Base-by-base conservation (phyloP, 2,329 filamentous ascomycete genomes). In the Aspergillus ibericus region DNA sequence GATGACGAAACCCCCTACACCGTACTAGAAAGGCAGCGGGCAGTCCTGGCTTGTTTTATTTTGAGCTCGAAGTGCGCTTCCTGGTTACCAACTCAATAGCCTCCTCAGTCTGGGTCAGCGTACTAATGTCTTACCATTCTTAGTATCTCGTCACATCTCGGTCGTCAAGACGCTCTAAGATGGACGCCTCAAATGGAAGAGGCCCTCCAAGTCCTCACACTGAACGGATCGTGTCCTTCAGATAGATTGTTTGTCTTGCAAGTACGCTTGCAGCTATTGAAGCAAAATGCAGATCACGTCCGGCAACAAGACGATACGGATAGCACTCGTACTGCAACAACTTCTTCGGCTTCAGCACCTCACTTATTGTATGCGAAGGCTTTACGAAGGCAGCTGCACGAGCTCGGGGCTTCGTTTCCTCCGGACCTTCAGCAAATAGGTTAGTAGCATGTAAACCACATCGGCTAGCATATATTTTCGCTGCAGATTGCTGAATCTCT, bases 121-220 rank as follows among this genome's bases (percentile, higher is more conserved):
- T n/a, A n/a, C n/a, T n/a, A n/a, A n/a, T n/a, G n/a, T n/a, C n/a
- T n/a, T n/a, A n/a, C n/a, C n/a, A n/a, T n/a, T n/a, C n/a, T n/a
- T n/a, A 73, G 70, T 63, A 64, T 77, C 46, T 73, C 75, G 5
- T 70, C 71, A 6, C 71, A 75, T 48, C 68, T 75, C 59, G 68
- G 68, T 2, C 71, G 72, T 22, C 66, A 70, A 56, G 72, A 75
- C 36, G 64, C 74, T 16, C 52, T 77, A 42, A 67, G 69, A 51
- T 77, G 75, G 75, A 75, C 72, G 3, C 62, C 71, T n/a, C 70
- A 72, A 53, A 77, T 78, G 74, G 75, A 76, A 58, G 70, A 75
- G 34, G 68, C 68, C 2, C 69, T 77, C 52, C 64, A 51, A 40
- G 53, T 68, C 16, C 65, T 77, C 5, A 59, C 59, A 40, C 59